A percentile compares a stretch with the other conserved stretches of the same genome.
Evolutionary conservation across 352 stramenopile genomes (phyloP).

Genomic region (Globisporangium perplexum): DNA sequence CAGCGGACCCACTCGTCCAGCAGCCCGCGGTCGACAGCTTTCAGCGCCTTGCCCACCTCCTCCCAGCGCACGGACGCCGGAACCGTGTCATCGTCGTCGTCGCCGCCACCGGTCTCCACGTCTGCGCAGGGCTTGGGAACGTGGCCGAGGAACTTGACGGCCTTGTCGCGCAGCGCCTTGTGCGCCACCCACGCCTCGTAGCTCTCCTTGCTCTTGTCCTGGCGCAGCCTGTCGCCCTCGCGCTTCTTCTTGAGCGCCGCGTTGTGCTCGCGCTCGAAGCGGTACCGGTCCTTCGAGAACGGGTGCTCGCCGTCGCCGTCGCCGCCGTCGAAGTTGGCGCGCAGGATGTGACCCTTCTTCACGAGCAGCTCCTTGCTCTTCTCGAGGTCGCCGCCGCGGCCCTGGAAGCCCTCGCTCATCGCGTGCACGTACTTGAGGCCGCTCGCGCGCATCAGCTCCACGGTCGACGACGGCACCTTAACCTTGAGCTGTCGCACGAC

Average conservation of each 20-base stretch:
- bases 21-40: slow-evolving; percentile 81
- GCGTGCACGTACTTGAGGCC: slow-evolving; percentile 81
- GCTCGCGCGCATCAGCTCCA: slow-evolving; percentile 70
- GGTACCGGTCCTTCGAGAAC: slow-evolving; percentile 68
- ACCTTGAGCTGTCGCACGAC: slow-evolving; percentile 52
- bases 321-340: slow-evolving; percentile 57
- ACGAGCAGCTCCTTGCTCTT: slow-evolving; percentile 68
- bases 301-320: slow-evolving; percentile 37
- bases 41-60: slow-evolving; percentile 85
- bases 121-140: slow-evolving; percentile 47
- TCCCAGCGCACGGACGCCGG: slow-evolving; percentile 49
- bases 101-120: slow-evolving; percentile 10
- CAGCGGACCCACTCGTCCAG: slow-evolving; percentile 82
- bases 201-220: slow-evolving; percentile 61
- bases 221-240: slow-evolving; percentile 29
- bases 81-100: slow-evolving; percentile 23
- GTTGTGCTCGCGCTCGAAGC: slow-evolving; percentile 71
- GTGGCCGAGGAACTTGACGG: slow-evolving; percentile 62
- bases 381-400: slow-evolving; percentile 75
- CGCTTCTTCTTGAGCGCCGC: slow-evolving; percentile 42
- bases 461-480: slow-evolving; percentile 57
- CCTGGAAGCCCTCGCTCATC: slow-evolving; percentile 84
- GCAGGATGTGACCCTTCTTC: slow-evolving; percentile 70
- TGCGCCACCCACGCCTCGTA: slow-evolving; percentile 74
- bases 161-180: slow-evolving; percentile 77